Percentiles rank a stretch among this genome's conserved stretches.
phyloP scores from a whole-genome alignment of 1,284 basidiomycete genomes.

The Ustilago bromivora region DNA sequence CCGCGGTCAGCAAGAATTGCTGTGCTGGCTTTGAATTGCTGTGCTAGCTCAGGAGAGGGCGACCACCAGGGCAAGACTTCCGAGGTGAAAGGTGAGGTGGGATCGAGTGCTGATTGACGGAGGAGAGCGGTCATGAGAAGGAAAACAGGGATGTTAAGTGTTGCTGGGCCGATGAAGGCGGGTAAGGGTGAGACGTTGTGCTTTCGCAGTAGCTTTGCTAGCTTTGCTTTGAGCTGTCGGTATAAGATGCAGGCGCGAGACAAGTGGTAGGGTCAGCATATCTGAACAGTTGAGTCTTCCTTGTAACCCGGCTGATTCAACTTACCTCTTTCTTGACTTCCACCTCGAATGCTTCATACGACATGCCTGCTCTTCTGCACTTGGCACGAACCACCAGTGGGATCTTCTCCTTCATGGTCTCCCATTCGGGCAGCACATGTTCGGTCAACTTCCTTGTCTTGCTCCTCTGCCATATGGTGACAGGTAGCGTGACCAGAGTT shows the following conservation, averaged over 20 bases:
- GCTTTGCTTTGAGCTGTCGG: constrained; percentile 39
- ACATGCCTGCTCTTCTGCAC: constrained; percentile 74
- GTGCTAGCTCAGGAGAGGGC: constrained; percentile 54
- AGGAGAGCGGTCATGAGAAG: constrained; percentile 58
- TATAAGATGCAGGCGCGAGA: background rate
- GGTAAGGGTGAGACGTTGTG: constrained; percentile 60
- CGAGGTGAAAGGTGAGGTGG: constrained; percentile 39
- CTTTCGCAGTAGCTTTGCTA: constrained; percentile 48
- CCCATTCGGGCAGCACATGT: constrained; percentile 77
- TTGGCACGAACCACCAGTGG: constrained; percentile 72
- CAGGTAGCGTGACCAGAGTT: constrained; percentile 77
- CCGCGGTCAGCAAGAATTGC: constrained; percentile 62
- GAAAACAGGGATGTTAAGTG: constrained; percentile 62
- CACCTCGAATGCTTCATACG: constrained; percentile 72
- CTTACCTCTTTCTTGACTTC: constrained; percentile 68
- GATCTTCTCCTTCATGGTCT: constrained; percentile 73
- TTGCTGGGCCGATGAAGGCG: constrained; percentile 56
- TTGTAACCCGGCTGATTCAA: background rate
- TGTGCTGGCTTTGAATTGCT: constrained; percentile 52
- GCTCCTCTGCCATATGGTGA: constrained; percentile 82
- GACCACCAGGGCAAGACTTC: constrained; percentile 67
- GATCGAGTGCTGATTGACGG: constrained; percentile 52
- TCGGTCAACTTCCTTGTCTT: constrained; percentile 78
- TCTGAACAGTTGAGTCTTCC: too few species aligned
- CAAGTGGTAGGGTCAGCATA: too few species aligned